Base-by-base conservation (phyloP, 225 moss, liverwort and hornwort genomes). In the Bryoerythrophyllum caledonicum region DNA sequence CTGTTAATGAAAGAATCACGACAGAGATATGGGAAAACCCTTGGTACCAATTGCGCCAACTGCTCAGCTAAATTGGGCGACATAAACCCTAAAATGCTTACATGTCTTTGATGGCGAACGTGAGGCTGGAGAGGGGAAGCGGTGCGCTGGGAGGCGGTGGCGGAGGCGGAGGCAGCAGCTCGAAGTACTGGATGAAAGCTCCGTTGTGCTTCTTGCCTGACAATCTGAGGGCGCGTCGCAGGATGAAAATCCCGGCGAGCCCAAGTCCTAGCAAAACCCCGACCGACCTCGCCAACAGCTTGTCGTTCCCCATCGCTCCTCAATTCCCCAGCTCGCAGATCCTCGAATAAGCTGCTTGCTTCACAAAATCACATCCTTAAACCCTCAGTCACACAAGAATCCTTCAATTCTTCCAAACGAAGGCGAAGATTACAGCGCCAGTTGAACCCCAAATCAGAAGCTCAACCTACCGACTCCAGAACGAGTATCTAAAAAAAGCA, bases 91-190 rank as follows among this genome's bases (percentile, higher is more conserved):
- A n/a, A 0, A 21, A 5, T 37, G 25, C 85, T 70, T 88, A 96
- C 92, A 94, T 86, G 78, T 97, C 96, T 76, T 97, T 97, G 34
- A 94, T 86, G 35, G 96, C 96, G 80, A 97, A 97, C 34, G 82
- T 91, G 37, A 97, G 82, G 49, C 91, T 89, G 23, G 94, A 86
- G 60, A 97, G 79, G 19, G 91, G 89, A 77, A 86, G 94, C 34
- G 96, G 94, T 55, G 96, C 96, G 30, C 89, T 92, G 6, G 96
- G 94, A 73, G 97, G 97, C 48, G 94, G 84, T 65, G 97, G 94
- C 7, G 94, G 94, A 54, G 94, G 93, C 10, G 94, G 94, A 49
- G 97, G 94, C 20, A 90, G 71, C 70, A 97, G 72, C 84, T 94
- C 91, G 59, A 97, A 93, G 67, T 90, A 93, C 73, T 89, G 67